Evolutionary conservation across 108 stramenopile species (phyloP).

Genomic region (Skeletonema menzelii): DNA sequence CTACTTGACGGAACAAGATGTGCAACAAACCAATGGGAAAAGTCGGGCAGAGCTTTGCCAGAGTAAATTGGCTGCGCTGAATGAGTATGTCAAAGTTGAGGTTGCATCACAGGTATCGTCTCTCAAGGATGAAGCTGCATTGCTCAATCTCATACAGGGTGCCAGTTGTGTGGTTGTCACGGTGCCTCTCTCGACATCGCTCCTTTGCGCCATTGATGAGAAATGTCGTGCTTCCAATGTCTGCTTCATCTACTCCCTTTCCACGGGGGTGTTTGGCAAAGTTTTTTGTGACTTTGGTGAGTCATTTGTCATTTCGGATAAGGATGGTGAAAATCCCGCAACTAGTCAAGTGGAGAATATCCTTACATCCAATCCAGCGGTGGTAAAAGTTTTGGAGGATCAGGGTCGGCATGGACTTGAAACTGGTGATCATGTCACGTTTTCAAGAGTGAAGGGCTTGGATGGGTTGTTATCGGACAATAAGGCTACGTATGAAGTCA

Average conservation of each 20-base stretch:
- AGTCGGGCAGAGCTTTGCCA: conserved; percentile 64
- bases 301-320: conserved; percentile 86
- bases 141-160: conserved; percentile 56
- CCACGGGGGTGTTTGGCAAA: conserved; percentile 85
- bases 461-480: conserved; percentile 59
- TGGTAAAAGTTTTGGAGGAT: conserved; percentile 96
- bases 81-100: conserved; percentile 83
- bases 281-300: conserved; percentile 98
- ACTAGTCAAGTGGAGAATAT: conserved; percentile 90
- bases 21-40: conserved; percentile 12
- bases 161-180: conserved; percentile 66
- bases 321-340: conserved; percentile 91
- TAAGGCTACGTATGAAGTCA: conserved; percentile 66
- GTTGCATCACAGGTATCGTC: conserved; percentile 55
- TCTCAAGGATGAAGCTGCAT: conserved; percentile 48
- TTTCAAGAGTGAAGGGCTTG: conserved; percentile 87
- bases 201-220: conserved; percentile 69
- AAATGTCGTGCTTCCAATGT: conserved; percentile 64
- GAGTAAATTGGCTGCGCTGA: conserved; percentile 74
- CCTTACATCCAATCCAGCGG: conserved; percentile 72
- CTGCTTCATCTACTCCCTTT: conserved; percentile 79
- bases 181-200: conserved; percentile 65
- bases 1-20: conserved; percentile 59
- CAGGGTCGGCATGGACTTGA: conserved; percentile 96
- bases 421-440: conserved; percentile 91